Evolutionary conservation across 2,329 filamentous ascomycete species (phyloP), one percentile per base, ranked within the genome.

Genomic region (Teratosphaeria zuluensis): DNA sequence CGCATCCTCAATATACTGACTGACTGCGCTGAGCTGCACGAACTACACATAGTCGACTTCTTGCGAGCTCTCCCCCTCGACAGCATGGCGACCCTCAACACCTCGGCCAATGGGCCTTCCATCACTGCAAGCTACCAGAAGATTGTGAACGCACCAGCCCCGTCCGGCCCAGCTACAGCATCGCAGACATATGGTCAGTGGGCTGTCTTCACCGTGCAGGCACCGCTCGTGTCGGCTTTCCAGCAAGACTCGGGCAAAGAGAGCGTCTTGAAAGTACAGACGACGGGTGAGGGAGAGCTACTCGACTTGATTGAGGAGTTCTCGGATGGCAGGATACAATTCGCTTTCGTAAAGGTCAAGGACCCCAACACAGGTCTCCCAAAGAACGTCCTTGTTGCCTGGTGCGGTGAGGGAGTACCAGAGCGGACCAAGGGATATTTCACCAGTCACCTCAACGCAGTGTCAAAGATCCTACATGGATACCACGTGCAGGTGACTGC

Each of bases 401-500:
- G 94, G 88, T 99, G 94, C 74, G 94, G 94, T 65, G 92, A 95
- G 71, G 94, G 94, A 67, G 94, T 99, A 16, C 94, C 94, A n/a
- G 94, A 99, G 77, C 83, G 92, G 69, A 97, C 92, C 62, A 99
- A 97, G 77, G 94, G 94, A 64, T 97, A 97, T 77, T 99, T 99
- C 73, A 96, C 90, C 65, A 96, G 91, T 76, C 92, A 99, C 76
- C 79, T 94, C 54, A 86, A 88, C 61, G 87, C 90, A 54, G 91
- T 97, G 42, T 86, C 91, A 62, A 96, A 96, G 76, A 81, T 96
- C 66, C 83, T 99, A 51, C 92, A 96, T 77, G 86, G 94, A 65
- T 99, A 97, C 74, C 94, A 99, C 73, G 91, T 99, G 60, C 92
- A 99, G 77, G 89, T 99, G 68, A 97, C 92, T 56, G 94, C 94